A percentile compares a stretch with the other conserved stretches of the same genome.
phyloP scores from a whole-genome alignment of 768 basidiomycete genomes.

The Infundibulicybe gibba region DNA sequence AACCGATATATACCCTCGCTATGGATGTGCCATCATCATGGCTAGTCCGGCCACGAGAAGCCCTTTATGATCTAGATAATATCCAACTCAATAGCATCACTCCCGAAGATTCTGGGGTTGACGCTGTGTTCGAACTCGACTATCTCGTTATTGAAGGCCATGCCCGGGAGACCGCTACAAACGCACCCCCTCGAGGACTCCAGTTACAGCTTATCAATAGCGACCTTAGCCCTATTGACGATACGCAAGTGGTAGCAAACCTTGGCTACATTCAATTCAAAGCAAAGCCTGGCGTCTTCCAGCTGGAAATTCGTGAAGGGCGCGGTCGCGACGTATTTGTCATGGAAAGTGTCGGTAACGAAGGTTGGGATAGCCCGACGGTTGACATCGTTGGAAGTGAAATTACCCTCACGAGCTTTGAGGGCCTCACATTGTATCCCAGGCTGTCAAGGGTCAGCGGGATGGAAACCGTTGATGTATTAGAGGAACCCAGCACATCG shows the following conservation, averaged over 20 bases:
- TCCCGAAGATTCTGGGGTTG: conserved; percentile 57
- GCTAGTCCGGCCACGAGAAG: conserved; percentile 88
- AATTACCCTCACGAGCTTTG: conserved; percentile 84
- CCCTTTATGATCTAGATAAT: conserved; percentile 93
- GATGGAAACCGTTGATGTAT: conserved; percentile 80
- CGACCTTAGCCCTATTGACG: conserved; percentile 54
- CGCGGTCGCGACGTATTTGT: conserved; percentile 76
- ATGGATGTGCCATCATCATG: conserved; percentile 91
- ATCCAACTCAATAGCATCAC: conserved; percentile 75
- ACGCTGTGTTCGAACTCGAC: conserved; percentile 84
- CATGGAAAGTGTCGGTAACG: conserved; percentile 83
- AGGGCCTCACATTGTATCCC: conserved; percentile 87
- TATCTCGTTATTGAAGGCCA: conserved; percentile 94
- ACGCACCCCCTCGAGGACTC: conserved; percentile 80
- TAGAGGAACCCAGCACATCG: conserved; percentile 40
- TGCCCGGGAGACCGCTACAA: conserved; percentile 67
- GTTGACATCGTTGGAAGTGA: conserved; percentile 68
- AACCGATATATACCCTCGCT: conserved; percentile 91
- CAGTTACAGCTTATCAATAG: conserved; percentile 75
- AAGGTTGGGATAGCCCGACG: conserved; percentile 81
- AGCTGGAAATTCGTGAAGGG: conserved; percentile 79
- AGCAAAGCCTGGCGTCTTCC: conserved; percentile 85
- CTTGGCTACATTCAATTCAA: conserved; percentile 97
- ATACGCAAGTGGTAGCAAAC: conserved; percentile 92
- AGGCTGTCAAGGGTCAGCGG: conserved; percentile 66